phyloP scores from a whole-genome alignment of 2,329 filamentous ascomycete species.

The Ophiostoma himal-ulmi region DNA sequence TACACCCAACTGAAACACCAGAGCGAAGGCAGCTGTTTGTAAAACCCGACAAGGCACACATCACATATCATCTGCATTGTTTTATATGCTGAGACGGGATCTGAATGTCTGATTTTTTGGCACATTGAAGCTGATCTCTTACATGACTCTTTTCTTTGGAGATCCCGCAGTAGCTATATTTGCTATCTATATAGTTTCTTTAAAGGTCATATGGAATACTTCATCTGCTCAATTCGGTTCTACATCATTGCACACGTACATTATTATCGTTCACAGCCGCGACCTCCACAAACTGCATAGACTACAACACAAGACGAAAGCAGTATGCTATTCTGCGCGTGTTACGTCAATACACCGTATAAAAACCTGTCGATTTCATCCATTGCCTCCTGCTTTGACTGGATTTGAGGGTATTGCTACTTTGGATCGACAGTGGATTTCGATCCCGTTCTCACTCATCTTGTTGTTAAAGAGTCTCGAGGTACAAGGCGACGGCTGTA shows the following conservation, averaged over 20 bases:
- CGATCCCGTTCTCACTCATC: not conserved
- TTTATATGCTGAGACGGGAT: not conserved
- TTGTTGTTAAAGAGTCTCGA: not conserved
- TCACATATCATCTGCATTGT: not conserved
- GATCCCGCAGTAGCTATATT: no score
- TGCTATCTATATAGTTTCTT: no score
- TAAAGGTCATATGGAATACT: not conserved
- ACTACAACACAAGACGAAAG: not conserved
- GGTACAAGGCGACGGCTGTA: not conserved
- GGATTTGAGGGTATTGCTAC: not conserved
- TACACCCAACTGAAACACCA: not conserved
- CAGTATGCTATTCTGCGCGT: not conserved
- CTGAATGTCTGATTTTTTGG: not conserved
- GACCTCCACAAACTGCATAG: not conserved
- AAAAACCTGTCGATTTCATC: not conserved
- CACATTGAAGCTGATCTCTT: no score
- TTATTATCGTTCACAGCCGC: not conserved
- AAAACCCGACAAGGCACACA: not conserved
- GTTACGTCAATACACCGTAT: not conserved
- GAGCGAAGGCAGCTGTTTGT: not conserved
- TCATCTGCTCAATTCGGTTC: not conserved
- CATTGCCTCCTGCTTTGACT: not conserved
- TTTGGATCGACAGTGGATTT: not conserved
- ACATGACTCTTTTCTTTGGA: no score
- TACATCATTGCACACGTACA: not conserved